Conservation (phyloP, 1,284 basidiomycete species). For the Hymenochaete sp. region DNA sequence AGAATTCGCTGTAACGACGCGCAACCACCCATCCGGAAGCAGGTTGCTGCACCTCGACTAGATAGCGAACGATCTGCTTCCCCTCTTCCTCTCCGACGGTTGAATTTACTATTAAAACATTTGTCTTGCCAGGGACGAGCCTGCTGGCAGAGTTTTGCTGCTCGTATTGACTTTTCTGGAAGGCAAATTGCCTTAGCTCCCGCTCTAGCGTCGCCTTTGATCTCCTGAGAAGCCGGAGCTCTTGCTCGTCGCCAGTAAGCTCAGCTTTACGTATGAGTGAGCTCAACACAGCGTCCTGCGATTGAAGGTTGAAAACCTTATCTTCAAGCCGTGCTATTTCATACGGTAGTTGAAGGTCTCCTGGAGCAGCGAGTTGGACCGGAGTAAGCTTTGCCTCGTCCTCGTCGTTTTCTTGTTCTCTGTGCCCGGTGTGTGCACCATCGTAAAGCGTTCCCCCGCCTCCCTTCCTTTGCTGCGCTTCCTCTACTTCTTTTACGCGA, state of each 20-base stretch:
- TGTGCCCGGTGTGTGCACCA: too few species aligned
- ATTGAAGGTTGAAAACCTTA: constrained; percentile 68
- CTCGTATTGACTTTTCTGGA: constrained; percentile 87
- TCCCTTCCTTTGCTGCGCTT: too few species aligned
- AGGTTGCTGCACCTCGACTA: constrained; percentile 86
- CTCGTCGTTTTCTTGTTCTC: too few species aligned
- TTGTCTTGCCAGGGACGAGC: constrained; percentile 71
- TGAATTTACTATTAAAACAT: constrained; percentile 70
- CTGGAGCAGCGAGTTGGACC: constrained; percentile 70
- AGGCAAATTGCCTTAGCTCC: constrained; percentile 76
- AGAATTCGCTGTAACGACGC: constrained; percentile 90
- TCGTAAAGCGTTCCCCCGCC: too few species aligned
- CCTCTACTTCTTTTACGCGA: too few species aligned
- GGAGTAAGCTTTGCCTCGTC: constrained; percentile 39
- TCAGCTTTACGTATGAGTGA: constrained; percentile 90
- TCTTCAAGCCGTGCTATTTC: constrained; percentile 72
- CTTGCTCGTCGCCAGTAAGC: constrained; percentile 81
- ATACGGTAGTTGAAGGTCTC: constrained; percentile 76
- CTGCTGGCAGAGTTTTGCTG: constrained; percentile 83
- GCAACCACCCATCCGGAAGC: constrained; percentile 90
- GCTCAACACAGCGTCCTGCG: constrained; percentile 78
- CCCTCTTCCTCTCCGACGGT: constrained; percentile 74
- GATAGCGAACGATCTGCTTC: constrained; percentile 84
- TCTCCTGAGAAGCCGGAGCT: constrained; percentile 72
- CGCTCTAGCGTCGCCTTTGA: constrained; percentile 75